Evolutionary conservation across 2,329 filamentous ascomycete genomes (phyloP).

Genomic region (Fusarium mexicanum): DNA sequence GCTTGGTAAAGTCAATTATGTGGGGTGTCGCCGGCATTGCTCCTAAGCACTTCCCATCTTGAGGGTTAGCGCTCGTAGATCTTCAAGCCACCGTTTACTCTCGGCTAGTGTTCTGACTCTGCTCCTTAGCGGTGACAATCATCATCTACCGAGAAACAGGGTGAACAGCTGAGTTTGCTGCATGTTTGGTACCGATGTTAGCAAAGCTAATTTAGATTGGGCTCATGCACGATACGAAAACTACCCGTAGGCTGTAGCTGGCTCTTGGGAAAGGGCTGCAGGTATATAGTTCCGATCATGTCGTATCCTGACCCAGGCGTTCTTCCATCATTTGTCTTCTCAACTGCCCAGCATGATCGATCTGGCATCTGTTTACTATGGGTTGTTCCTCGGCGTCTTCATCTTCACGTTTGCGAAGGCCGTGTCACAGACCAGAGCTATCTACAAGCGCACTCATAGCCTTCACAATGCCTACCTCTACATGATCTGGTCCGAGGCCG

Average conservation of each 20-base stretch:
- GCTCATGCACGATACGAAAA: neutral
- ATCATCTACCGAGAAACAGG: neutral
- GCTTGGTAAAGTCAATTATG: neutral
- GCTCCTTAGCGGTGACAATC: neutral
- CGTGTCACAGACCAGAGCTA: conserved; percentile 33
- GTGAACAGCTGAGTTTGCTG: neutral
- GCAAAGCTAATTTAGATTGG: neutral
- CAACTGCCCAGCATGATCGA: conserved; percentile 19
- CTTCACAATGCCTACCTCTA: conserved; percentile 39
- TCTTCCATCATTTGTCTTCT: neutral
- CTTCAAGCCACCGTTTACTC: neutral
- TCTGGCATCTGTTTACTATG: conserved; percentile 39
- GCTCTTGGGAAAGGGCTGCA: neutral
- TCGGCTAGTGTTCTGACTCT: neutral
- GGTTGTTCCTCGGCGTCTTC: conserved; percentile 42
- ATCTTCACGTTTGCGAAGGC: conserved; percentile 40
- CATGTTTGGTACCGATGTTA: neutral
- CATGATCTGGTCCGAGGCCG: conserved; percentile 42
- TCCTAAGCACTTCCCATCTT: neutral
- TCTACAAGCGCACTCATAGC: conserved; percentile 28
- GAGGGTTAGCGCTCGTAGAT: neutral
- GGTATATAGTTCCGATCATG: neutral
- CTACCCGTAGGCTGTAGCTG: too few relatives aligned
- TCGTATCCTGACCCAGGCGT: neutral
- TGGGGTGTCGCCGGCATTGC: neutral